Base-by-base conservation (phyloP, 1,139 yeast species). In the Suhomyces bokatorum region DNA sequence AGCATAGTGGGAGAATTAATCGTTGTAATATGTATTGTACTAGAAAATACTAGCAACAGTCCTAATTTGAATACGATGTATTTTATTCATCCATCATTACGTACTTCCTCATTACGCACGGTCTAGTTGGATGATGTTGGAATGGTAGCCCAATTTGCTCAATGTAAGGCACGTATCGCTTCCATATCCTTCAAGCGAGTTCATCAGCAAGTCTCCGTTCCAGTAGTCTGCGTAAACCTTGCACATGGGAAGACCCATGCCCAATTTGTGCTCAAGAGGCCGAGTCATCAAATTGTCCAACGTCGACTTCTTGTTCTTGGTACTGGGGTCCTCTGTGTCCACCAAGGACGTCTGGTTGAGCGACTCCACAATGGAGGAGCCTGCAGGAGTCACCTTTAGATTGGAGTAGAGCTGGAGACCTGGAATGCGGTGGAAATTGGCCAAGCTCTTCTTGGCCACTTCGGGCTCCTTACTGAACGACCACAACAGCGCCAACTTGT, bases 161-260 rank as follows among this genome's bases (percentile, higher is more conserved):
- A 91, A 70, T 22, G 85, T 80, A 58, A 93, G 67, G 49, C 85
- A 85, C 0, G 95, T 90, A 60, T 91, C 99, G 39, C 95, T 81
- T 3, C 99, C 98, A 56, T 85, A 88, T 2, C 97, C 97, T 51
- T 88, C 93, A 39, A 91, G 69, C 1, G 95, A 85, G 56, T 85
- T 86, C 76, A 91, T 79, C 53, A 81, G 85, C 42, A 91, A 66
- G 42, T 84, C 85, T 5, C 98, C 97, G 56, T 90, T 93, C 98
- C 98, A 91, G 64, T 91, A 91, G 56, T 91, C 97, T 0, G 96
- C 91, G 60, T 91, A 91, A 0, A 91, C 88, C 53, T 87, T 83
- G 57, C 96, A 85, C 84, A 91, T 81, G 0, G 98, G 97, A 47
- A 91, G 71, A 0, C 97, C 97, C 53, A 91, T 77, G 0, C 97